These are phyloP conservation scores for Solanum ahanhuiri DNA, from an alignment of 257 asterid species.

Conservation along the genomic window DNA sequence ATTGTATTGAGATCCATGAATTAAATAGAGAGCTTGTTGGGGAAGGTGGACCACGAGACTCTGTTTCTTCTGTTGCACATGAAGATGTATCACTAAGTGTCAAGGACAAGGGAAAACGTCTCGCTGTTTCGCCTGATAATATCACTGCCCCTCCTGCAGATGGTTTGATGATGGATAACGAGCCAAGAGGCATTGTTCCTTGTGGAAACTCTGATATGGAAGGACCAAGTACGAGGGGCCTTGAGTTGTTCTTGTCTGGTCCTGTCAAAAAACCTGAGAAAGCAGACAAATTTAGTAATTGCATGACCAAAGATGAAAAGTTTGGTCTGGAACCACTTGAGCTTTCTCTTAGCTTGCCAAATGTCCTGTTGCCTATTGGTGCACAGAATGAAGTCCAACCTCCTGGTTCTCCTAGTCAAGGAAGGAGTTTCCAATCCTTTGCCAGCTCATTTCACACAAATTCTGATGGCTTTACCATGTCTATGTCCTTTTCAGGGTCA, in stretches of 20 bases:
- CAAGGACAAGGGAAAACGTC: slow-evolving; percentile 70
- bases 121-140: slow-evolving; percentile 30
- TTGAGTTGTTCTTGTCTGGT: slow-evolving; percentile 63
- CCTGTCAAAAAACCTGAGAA: slow-evolving; percentile 64
- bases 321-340: slow-evolving; percentile 90
- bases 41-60: slow-evolving; percentile 28
- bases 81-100: slow-evolving; percentile 28
- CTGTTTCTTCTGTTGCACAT: slow-evolving; percentile 9
- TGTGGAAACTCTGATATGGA: slow-evolving; percentile 45
- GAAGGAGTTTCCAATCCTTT: slow-evolving; percentile 75
- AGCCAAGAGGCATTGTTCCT: slow-evolving; percentile 20
- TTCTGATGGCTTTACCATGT: slow-evolving; percentile 87
- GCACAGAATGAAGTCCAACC: slow-evolving; percentile 37
- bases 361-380: slow-evolving; percentile 73
- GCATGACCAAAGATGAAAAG: slow-evolving; percentile 64
- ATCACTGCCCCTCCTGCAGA: slow-evolving; percentile 15
- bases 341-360: slow-evolving; percentile 96
- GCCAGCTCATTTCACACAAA: slow-evolving; percentile 72
- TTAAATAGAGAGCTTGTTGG: slow-evolving; percentile 18
- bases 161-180: slow-evolving; percentile 37
- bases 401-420: slow-evolving; percentile 87
- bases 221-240: slow-evolving; percentile 70
- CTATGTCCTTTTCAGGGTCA: slow-evolving; percentile 93
- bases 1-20: slow-evolving; percentile 15
- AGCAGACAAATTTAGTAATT: slow-evolving; percentile 28